A percentile compares a stretch with the other conserved stretches of the same genome.
Evolutionary conservation across 495 filamentous ascomycete species (phyloP).

Genomic region (Chaetomidium leptoderma): DNA sequence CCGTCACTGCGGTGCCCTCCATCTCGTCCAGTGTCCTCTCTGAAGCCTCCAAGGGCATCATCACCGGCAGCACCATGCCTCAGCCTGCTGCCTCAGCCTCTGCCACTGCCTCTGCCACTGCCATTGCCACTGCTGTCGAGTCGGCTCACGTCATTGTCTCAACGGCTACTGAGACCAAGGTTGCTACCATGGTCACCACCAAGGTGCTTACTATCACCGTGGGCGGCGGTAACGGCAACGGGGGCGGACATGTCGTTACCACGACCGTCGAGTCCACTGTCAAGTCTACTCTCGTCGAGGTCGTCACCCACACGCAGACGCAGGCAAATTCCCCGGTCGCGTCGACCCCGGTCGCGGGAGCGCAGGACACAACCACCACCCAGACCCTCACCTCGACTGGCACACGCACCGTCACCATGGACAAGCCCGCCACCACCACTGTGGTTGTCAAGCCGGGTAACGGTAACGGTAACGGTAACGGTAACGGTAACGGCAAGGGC

Average conservation of each 20-base stretch:
- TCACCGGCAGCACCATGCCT: conserved; percentile 28
- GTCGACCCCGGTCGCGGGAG: neutral
- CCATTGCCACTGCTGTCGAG: conserved; percentile 19
- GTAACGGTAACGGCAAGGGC: conserved; percentile 9
- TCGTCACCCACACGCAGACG: conserved; percentile 23
- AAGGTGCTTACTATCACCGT: conserved; percentile 38
- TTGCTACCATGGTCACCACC: conserved; percentile 24
- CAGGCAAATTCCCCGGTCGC: conserved; percentile 1
- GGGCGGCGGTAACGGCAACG: conserved; percentile 29
- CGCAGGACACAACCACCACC: conserved; percentile 33
- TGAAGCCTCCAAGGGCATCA: conserved; percentile 34
- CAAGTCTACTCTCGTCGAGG: conserved; percentile 21
- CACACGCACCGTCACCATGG: conserved; percentile 41
- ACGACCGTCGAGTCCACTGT: conserved; percentile 40
- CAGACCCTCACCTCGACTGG: conserved; percentile 37
- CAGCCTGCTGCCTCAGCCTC: conserved; percentile 25
- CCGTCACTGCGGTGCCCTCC: conserved; percentile 38
- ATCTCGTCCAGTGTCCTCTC: conserved; percentile 39
- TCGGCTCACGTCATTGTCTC: conserved; percentile 18
- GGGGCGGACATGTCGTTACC: conserved; percentile 29
- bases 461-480: conserved; percentile 10
- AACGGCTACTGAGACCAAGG: conserved; percentile 24
- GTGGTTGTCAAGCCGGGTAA: neutral
- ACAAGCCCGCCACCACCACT: conserved; percentile 15
- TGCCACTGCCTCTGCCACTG: conserved; percentile 26